Evolutionary conservation across 1,284 basidiomycete species (phyloP), one percentile per base, ranked within the genome.

Genomic region (Sporisorium iseilematis-ciliati): DNA sequence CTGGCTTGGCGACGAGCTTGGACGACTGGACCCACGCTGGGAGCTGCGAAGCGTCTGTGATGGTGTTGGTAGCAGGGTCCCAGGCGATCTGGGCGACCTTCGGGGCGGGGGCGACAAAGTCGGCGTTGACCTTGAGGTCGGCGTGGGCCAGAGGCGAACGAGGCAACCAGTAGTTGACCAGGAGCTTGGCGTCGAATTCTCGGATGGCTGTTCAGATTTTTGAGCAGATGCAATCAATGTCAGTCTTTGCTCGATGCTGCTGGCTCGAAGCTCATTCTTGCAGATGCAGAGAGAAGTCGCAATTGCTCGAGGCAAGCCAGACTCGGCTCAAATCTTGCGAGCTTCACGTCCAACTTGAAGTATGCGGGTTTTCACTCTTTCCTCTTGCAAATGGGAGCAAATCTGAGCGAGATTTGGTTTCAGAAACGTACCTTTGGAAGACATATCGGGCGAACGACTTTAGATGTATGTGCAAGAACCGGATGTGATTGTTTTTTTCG

Each of bases 21-120:
- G 77, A 75, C 18, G 48, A 79, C 59, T 76, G 72, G 29, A 98
- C 93, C 95, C 95, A 94, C 75, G 89, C 86, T 50, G 92, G 92
- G 68, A 94, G 89, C 82, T 90, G 88, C 56, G 87, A 88, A 75
- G 92, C 92, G 61, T 93, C 90, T 42, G 92, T 93, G 88, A 97
- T 91, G 33, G 91, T 87, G 83, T 92, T 90, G 25, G 93, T 92
- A 48, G 88, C 90, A 21, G 93, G 88, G 87, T 97, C 94, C 92
- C 94, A 97, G 25, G 90, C 88, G 82, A 95, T 69, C 65, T 83
- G 83, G 50, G 82, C 83, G 48, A 84, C 83, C 71, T 82, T 80
- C 55, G 82, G 76, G 4, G 77, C 74, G 8, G 82, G 82, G 18
- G 83, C 81, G 49, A 69, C 69, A 69, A 84, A 84, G 70, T 77